Conservation (phyloP, 2,329 filamentous ascomycete genomes). For the Fusarium torreyae region DNA sequence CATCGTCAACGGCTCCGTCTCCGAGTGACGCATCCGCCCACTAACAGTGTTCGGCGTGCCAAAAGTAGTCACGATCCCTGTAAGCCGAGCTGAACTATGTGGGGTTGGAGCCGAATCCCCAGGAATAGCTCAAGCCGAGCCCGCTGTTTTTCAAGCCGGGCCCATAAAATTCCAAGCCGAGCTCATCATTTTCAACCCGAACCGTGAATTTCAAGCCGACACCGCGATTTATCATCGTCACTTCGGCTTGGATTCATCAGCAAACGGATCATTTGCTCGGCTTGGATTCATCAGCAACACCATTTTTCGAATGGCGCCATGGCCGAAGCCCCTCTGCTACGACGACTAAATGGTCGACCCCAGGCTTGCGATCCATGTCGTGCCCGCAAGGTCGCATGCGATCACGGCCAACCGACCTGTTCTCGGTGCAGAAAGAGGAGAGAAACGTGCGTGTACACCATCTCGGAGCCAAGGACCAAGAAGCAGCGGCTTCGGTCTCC, state of each 20-base stretch:
- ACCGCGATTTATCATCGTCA: no score
- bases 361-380: constrained; percentile 57
- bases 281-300: constrained; percentile 19
- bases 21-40: constrained; percentile 42
- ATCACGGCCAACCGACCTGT: constrained; percentile 59
- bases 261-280: constrained; percentile 1
- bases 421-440: constrained; percentile 57
- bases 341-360: constrained; percentile 50
- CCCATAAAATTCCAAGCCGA: constrained; percentile 21
- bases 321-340: constrained; percentile 39
- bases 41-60: constrained; percentile 18
- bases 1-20: constrained; percentile 27
- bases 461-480: constrained; percentile 39
- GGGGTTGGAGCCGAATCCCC: constrained; percentile 6
- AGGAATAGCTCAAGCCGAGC: constrained; percentile 6
- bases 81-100: constrained; percentile 40
- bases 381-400: constrained; percentile 61
- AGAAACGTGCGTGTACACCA: constrained; percentile 57
- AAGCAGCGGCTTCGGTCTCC: constrained; percentile 31
- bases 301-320: constrained; percentile 24
- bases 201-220: constrained; percentile 1
- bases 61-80: constrained; percentile 21
- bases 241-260: constrained; percentile 13
- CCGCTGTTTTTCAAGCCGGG: constrained; percentile 1
- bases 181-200: constrained; percentile 2